Conservation (phyloP, 78 protist genomes). For the Trichosphaerium sp. region DNA sequence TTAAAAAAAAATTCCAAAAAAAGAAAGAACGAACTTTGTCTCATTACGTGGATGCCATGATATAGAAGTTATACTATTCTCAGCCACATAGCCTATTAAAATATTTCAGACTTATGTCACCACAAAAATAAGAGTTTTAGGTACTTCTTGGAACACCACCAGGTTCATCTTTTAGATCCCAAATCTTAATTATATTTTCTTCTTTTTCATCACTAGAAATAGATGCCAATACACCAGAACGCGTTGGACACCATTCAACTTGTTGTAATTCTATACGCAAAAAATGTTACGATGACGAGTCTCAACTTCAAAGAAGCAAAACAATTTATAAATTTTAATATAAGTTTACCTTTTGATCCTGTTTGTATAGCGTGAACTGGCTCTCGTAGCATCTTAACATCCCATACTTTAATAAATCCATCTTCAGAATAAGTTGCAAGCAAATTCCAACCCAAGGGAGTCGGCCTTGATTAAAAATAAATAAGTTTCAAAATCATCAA, state of each 20-base stretch:
- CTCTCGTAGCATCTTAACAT: conserved; percentile 33
- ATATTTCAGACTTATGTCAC: no score
- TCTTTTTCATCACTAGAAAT: conserved; percentile 19
- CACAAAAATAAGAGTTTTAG: no score
- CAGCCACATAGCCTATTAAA: no score
- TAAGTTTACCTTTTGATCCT: conserved; percentile 19
- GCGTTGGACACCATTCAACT: conserved; percentile 51
- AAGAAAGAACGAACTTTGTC: no score
- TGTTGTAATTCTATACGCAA: neutral
- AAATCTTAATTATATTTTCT: conserved; percentile 20
- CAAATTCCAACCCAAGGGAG: conserved; percentile 37
- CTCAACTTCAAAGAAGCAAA: neutral
- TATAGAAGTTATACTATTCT: no score
- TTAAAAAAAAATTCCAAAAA: no score
- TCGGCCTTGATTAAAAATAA: no score
- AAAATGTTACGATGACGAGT: neutral
- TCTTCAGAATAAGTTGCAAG: conserved; percentile 41
- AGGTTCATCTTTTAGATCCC: conserved; percentile 37
- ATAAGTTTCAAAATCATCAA: no score
- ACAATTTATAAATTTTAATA: neutral
- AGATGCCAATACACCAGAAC: conserved; percentile 42
- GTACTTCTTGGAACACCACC: no score
- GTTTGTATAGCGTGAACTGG: conserved; percentile 24
- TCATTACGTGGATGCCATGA: no score
- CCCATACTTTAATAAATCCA: conserved; percentile 39